phyloP scores from a whole-genome alignment of 345 rosid species.

The Theobroma cacao region DNA sequence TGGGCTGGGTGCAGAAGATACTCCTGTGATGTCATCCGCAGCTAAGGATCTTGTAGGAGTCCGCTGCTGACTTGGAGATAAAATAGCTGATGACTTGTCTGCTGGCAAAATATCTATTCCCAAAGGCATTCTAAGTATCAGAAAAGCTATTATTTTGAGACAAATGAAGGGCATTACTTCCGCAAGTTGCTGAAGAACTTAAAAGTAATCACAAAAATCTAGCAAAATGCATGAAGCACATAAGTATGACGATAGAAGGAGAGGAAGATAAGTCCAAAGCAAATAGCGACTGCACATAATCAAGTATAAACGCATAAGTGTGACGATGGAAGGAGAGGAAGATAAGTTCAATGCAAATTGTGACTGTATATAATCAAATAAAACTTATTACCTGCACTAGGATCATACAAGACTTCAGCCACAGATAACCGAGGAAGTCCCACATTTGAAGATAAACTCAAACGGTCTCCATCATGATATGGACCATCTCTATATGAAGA shows the following conservation, averaged over 20 bases:
- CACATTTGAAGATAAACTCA: constrained; percentile 59
- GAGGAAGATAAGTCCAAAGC: not conserved
- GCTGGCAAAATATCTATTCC: constrained; percentile 39
- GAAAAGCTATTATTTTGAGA: constrained; percentile 12
- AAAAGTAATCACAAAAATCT: not conserved
- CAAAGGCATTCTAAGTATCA: constrained; percentile 19
- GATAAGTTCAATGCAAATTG: not conserved
- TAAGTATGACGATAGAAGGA: not conserved
- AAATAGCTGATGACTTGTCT: constrained; percentile 31
- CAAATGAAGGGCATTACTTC: not conserved
- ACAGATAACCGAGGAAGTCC: constrained; percentile 59
- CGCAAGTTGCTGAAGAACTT: not conserved
- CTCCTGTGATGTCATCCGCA: constrained; percentile 39
- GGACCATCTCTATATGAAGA: constrained; percentile 60
- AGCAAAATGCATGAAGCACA: not conserved
- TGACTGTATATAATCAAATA: constrained; percentile 4
- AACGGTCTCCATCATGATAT: constrained; percentile 46
- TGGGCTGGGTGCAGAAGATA: constrained; percentile 30
- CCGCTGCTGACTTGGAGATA: constrained; percentile 46
- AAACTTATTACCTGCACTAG: constrained; percentile 45
- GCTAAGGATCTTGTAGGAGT: constrained; percentile 39
- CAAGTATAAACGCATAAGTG: too few species aligned
- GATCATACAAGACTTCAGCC: constrained; percentile 65
- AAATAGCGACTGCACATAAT: not conserved
- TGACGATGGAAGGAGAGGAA: not conserved